Percentiles rank a stretch among this genome's conserved stretches.
These are phyloP conservation scores for Myriosclerotinia scirpicola DNA, from an alignment of 2,329 filamentous ascomycete genomes.

Conservation along the genomic window DNA sequence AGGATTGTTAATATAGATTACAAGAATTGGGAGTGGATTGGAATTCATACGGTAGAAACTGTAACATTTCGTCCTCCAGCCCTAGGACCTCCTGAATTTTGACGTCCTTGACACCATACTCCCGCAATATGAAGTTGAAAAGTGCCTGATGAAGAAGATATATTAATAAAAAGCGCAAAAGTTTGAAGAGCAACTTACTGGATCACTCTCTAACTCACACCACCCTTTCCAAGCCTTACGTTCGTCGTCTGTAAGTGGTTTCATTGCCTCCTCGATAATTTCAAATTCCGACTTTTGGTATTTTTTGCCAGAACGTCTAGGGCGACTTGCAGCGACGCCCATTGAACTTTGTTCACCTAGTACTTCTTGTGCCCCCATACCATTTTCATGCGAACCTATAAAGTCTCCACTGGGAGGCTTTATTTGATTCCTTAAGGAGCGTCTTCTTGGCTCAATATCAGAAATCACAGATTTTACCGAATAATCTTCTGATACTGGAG, in stretches of 20 bases:
- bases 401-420: conserved; percentile 16
- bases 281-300: conserved; percentile 5
- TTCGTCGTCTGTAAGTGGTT: conserved; percentile 52
- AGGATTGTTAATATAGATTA: conserved; percentile 36
- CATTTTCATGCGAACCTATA: neutral
- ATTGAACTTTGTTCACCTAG: neutral
- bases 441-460: conserved; percentile 10
- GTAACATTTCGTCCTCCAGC: conserved; percentile 65
- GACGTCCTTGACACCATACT: conserved; percentile 72
- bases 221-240: conserved; percentile 67
- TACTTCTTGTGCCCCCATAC: neutral
- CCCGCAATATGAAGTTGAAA: conserved; percentile 80
- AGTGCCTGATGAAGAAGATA: conserved; percentile 56
- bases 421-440: conserved; percentile 16
- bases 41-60: conserved; percentile 57
- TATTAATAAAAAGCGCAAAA: neutral
- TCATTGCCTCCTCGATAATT: conserved; percentile 40
- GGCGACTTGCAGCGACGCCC: neutral
- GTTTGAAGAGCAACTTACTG: conserved; percentile 52
- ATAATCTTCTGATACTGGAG: neutral
- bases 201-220: conserved; percentile 87
- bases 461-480: neutral
- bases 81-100: conserved; percentile 75
- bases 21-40: conserved; percentile 19
- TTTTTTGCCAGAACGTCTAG: neutral